These are phyloP conservation scores for Boletales sp. DNA, from an alignment of 768 basidiomycete genomes.

Conservation along the genomic window DNA sequence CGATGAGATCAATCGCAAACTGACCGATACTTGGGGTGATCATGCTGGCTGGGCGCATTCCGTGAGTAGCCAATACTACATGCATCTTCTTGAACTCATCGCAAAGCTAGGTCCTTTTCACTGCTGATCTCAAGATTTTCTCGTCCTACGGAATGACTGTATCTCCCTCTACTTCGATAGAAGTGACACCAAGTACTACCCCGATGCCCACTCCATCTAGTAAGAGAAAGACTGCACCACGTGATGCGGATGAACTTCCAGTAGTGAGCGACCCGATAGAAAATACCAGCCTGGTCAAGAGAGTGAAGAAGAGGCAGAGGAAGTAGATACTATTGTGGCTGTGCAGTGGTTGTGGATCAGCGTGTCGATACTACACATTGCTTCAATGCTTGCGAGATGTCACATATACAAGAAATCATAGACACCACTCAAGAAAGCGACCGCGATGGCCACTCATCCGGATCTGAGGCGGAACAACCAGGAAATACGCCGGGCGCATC, in stretches of 20 bases:
- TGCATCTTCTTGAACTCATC: not conserved
- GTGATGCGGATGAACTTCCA: conserved; percentile 8
- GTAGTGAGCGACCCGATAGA: not conserved
- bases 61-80: conserved; percentile 37
- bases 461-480: conserved; percentile 28
- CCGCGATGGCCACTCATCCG: conserved; percentile 30
- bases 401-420: conserved; percentile 39
- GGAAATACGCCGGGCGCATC: conserved; percentile 13
- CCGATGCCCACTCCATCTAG: conserved; percentile 32
- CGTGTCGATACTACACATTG: not conserved
- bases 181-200: conserved; percentile 18
- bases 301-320: conserved; percentile 41
- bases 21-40: conserved; percentile 70
- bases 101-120: conserved; percentile 59
- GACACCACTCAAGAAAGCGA: conserved; percentile 36
- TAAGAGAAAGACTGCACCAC: conserved; percentile 21
- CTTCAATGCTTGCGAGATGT: conserved; percentile 12
- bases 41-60: conserved; percentile 92
- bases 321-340: conserved; percentile 10
- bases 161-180: conserved; percentile 10
- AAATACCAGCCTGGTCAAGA: conserved; percentile 34
- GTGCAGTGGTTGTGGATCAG: conserved; percentile 7
- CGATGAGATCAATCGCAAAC: conserved; percentile 59
- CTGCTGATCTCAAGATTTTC: conserved; percentile 69
- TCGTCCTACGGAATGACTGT: conserved; percentile 50